Percentiles rank a stretch among this genome's conserved stretches.
Evolutionary conservation across 306 rosid species (phyloP).

Genomic region (Chamaecrista fasciculata): DNA sequence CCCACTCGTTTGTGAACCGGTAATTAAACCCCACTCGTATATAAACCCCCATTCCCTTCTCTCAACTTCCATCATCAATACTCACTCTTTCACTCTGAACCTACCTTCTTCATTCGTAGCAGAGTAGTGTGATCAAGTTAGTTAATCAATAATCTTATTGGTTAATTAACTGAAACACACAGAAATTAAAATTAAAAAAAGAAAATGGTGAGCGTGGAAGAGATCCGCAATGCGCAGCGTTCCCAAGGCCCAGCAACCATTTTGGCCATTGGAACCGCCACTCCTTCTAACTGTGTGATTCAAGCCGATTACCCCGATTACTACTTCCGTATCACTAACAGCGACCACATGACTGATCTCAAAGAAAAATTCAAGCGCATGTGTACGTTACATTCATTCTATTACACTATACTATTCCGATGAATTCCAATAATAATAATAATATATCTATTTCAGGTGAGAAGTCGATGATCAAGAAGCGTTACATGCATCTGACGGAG

Average conservation of each 20-base stretch:
- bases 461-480: constrained; percentile 58
- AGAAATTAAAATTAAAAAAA: too few relatives aligned
- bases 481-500: constrained; percentile 56
- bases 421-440: too few relatives aligned
- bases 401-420: too few relatives aligned
- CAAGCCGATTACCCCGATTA: constrained; percentile 60
- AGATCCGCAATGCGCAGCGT: constrained; percentile 52
- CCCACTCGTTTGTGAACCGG: background rate
- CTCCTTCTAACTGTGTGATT: constrained; percentile 35
- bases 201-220: constrained; percentile 46
- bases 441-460: constrained; percentile 41
- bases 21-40: background rate
- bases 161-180: too few relatives aligned
- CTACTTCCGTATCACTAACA: constrained; percentile 61
- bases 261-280: constrained; percentile 60
- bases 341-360: constrained; percentile 59
- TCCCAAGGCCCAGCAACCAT: constrained; percentile 55
- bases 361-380: constrained; percentile 65
- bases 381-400: constrained; percentile 44
- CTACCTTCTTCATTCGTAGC: too few relatives aligned
- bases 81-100: too few relatives aligned
- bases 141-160: too few relatives aligned
- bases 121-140: too few relatives aligned
- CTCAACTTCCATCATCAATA: background rate
- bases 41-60: background rate